phyloP scores from a whole-genome alignment of 495 filamentous ascomycete genomes.

The Hypoxylon crocopeplum region DNA sequence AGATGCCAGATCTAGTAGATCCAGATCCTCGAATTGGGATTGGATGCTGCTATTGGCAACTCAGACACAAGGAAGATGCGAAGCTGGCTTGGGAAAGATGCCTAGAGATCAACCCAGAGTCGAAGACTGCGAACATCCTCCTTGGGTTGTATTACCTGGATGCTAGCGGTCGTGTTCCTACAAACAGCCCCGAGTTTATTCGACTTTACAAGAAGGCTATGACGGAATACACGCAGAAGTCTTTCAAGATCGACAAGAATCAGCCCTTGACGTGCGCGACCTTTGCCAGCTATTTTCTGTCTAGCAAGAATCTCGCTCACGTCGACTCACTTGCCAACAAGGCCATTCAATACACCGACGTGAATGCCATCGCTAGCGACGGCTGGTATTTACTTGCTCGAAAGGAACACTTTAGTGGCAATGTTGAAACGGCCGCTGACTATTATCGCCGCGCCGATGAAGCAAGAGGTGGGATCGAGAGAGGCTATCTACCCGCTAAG shows the following conservation, averaged over 20 bases:
- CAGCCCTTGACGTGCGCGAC: constrained; percentile 88
- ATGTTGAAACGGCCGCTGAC: constrained; percentile 72
- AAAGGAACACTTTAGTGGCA: constrained; percentile 79
- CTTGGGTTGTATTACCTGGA: constrained; percentile 89
- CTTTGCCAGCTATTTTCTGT: constrained; percentile 87
- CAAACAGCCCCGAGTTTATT: constrained; percentile 77
- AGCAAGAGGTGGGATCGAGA: constrained; percentile 84
- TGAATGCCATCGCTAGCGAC: constrained; percentile 93
- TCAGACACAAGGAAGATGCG: constrained; percentile 92
- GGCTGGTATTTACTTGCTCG: constrained; percentile 94
- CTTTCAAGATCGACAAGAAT: constrained; percentile 95
- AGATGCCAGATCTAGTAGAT: constrained; percentile 87
- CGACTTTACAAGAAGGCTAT: constrained; percentile 89
- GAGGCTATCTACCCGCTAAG: constrained; percentile 89
- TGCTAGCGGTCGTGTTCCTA: constrained; percentile 76
- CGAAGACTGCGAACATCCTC: constrained; percentile 88
- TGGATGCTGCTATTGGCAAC: constrained; percentile 93
- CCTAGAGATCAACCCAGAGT: constrained; percentile 84
- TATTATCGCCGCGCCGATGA: constrained; percentile 89
- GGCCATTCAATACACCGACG: constrained; percentile 93
- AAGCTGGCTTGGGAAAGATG: constrained; percentile 87
- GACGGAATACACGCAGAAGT: constrained; percentile 88
- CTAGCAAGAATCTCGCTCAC: constrained; percentile 73
- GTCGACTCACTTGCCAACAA: constrained; percentile 89
- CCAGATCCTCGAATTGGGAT: constrained; percentile 95